These are phyloP conservation scores for Fistulinella staudtii DNA, from an alignment of 1,284 basidiomycete species.

Conservation along the genomic window DNA sequence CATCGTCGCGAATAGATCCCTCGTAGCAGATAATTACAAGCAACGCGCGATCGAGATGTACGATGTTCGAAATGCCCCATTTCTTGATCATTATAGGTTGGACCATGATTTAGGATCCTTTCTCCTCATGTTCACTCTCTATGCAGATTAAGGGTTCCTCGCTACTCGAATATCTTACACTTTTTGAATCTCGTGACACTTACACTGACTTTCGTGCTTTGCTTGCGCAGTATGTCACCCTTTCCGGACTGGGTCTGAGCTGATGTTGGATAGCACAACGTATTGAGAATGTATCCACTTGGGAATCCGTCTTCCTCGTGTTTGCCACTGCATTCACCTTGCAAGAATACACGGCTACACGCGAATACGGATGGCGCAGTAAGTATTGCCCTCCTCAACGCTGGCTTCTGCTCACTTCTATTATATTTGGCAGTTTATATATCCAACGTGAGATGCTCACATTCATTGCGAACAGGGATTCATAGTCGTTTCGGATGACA, in stretches of 20 bases:
- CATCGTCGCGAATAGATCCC: conserved; percentile 60
- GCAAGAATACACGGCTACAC: conserved; percentile 76
- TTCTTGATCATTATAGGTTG: conserved; percentile 79
- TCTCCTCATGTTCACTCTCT: conserved; percentile 6
- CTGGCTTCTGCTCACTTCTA: conserved; percentile 2
- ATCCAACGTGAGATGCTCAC: conserved; percentile 57
- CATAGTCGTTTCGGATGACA: conserved; percentile 24
- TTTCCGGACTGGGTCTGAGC: not conserved
- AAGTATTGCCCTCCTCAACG: conserved; percentile 32
- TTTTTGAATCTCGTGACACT: conserved; percentile 72
- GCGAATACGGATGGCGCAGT: conserved; percentile 85
- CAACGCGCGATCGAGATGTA: conserved; percentile 72
- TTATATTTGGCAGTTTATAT: conserved; percentile 65
- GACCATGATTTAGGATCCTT: conserved; percentile 3
- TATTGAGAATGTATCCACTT: conserved; percentile 45
- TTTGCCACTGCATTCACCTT: conserved; percentile 75
- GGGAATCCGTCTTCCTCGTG: conserved; percentile 72
- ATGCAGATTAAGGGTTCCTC: conserved; percentile 71
- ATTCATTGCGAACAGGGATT: not conserved
- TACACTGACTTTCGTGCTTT: conserved; percentile 69
- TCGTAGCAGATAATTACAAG: conserved; percentile 86
- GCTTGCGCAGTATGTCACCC: conserved; percentile 55
- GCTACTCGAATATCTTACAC: conserved; percentile 76
- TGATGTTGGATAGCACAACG: conserved; percentile 49
- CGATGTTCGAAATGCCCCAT: conserved; percentile 66